Evolutionary conservation across 306 rosid genomes (phyloP), one percentile per base, ranked within the genome.

Genomic region (Styphnolobium japonicum): DNA sequence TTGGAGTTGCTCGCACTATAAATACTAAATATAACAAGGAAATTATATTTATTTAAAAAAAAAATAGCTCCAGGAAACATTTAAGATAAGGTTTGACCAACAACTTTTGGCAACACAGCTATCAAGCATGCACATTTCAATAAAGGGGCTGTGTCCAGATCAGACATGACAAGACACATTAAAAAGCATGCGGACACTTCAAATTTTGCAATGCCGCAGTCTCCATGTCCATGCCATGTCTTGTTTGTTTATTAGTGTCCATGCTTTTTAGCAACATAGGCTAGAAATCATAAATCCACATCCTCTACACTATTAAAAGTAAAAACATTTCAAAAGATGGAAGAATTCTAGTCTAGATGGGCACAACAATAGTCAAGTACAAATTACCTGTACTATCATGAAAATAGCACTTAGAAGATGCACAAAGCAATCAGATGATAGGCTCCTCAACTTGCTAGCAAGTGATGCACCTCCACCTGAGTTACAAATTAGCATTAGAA

Each of bases 361-460:
- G 57, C 72, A 57, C 25, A 73, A 51, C 68, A 75, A 81, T 63
- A 86, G 89, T 79, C 89, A 75, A 79, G 90, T 81, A 86, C 79
- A 87, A 87, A 86, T 96, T 91, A 96, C 99, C 99, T 80, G 92
- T 78, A 96, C 96, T 76, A 96, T 88, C 87, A 85, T 84, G 82
- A 93, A 96, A 75, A 93, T 96, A 85, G 93, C 92, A 84, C 92
- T 81, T 82, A 96, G 77, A 74, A 96, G 99, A 87, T 96, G 96
- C 80, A 96, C 98, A 90, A 96, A 96, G 92, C 94, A 85, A 75
- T 93, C 99, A 78, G 98, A 87, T 78, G 99, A 87, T 62, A 93
- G 82, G 69, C 92, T 88, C 94, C 96, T 90, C 90, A 96, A 88
- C 89, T 96, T 96, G 94, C 99, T 96, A 46, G 98, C 99, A 78